Base-by-base conservation (phyloP, 108 stramenopile genomes). In the Epithemia pelagica region DNA sequence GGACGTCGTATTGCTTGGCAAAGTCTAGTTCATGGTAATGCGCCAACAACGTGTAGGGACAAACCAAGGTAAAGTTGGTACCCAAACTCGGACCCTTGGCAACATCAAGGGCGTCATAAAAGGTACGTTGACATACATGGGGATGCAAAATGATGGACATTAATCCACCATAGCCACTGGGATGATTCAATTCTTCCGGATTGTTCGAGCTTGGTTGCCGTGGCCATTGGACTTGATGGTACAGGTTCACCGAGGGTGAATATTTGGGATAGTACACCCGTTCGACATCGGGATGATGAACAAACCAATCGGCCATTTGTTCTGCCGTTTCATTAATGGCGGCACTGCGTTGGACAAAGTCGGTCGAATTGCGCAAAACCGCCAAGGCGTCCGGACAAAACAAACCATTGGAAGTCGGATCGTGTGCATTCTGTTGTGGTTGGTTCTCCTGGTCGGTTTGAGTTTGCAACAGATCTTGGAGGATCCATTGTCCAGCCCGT, bases 21-120 rank as follows among this genome's bases (percentile, higher is more conserved):
- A 83, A 90, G 29, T 83, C 83, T 61, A 90, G 68, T 65, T 90
- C 89, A 60, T 85, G 79, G 59, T 86, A 90, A 60, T 90, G 89
- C 10, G 89, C 89, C 32, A 90, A 62, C 28, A 90, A 62, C 2
- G 86, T 87, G 74, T 90, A 90, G 15, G 89, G 86, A 63, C 83
- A 87, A 7, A 74, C 78, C 52, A 90, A 62, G 22, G 89, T 85
- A 73, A 90, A 90, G 66, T 87, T 87, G 32, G 89, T 90, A 19
- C 89, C 89, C 62, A 90, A 67, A 24, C 72, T 74, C 1, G 89
- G 89, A 18, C 89, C 89, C 78, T 90, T 90, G 71, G 72, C 78
- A 20, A 87, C 68, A 67, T 79, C 75, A 32, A 88, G 58, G 26
- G 61, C 53, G 65, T 88, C 87, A 59, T 81, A 88, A 58, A 88